Conservation (phyloP, 106 monocot genomes). For the Dendrobium huoshanense region DNA sequence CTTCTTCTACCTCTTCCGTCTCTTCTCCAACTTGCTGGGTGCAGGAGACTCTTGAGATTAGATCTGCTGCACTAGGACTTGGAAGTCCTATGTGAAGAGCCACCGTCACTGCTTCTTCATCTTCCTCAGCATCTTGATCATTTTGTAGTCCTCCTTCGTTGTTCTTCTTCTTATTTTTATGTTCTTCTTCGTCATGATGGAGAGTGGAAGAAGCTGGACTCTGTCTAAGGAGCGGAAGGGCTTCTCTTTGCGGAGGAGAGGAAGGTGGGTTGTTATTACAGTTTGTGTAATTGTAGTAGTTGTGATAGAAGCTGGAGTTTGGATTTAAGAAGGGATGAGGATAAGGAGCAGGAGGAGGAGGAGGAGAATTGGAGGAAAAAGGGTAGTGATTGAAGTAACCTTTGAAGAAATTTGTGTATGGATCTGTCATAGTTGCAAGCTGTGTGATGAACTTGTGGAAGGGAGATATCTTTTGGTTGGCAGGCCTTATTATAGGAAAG, state of each 20-base stretch:
- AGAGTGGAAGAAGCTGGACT: neutral
- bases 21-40: slow-evolving; percentile 4
- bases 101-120: slow-evolving; percentile 34
- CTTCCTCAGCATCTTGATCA: slow-evolving; percentile 3
- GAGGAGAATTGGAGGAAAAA: slow-evolving; percentile 18
- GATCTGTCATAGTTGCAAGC: slow-evolving; percentile 45
- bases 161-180: slow-evolving; percentile 1
- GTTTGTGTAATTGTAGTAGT: neutral
- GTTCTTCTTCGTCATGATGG: neutral
- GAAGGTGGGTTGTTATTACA: neutral
- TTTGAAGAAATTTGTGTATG: slow-evolving; percentile 54
- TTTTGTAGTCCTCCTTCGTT: neutral
- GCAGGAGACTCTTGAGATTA: slow-evolving; percentile 31
- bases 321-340: neutral
- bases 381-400: slow-evolving; percentile 42
- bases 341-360: slow-evolving; percentile 2
- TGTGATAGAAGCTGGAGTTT: slow-evolving; percentile 7
- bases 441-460: neutral
- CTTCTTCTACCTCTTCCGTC: slow-evolving; percentile 14
- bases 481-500: neutral
- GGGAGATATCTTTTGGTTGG: neutral
- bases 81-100: slow-evolving; percentile 62
- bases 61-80: slow-evolving; percentile 31
- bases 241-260: slow-evolving; percentile 45
- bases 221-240: slow-evolving; percentile 42